These are phyloP conservation scores for Mucor mucedo DNA, from an alignment of 371 early-diverging fungal species.

Conservation along the genomic window DNA sequence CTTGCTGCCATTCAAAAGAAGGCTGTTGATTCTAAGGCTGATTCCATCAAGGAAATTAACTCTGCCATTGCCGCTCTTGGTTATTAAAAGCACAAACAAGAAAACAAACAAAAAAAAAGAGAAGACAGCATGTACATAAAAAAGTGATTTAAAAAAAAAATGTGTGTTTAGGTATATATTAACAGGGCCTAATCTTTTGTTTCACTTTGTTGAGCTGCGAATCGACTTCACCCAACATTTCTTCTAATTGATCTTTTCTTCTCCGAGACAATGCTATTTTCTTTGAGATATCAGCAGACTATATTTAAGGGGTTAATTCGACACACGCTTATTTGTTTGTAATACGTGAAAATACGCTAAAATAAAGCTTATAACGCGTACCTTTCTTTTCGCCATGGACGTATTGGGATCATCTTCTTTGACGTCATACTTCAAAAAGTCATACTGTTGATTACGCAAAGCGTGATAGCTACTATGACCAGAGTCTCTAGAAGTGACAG, in stretches of 20 bases:
- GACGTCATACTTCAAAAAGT: conserved; percentile 13
- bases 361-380: neutral
- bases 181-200: conserved; percentile 33
- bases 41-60: conserved; percentile 14
- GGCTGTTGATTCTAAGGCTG: conserved; percentile 56
- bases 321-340: neutral
- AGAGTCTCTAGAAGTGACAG: conserved; percentile 13
- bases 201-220: conserved; percentile 33
- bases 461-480: conserved; percentile 3
- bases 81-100: conserved; percentile 45
- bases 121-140: neutral
- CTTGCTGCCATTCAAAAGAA: conserved; percentile 53
- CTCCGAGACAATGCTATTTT: conserved; percentile 17
- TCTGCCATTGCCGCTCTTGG: conserved; percentile 57
- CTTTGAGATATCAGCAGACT: conserved; percentile 23
- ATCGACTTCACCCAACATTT: conserved; percentile 34
- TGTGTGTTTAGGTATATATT: conserved; percentile 1
- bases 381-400: conserved; percentile 15
- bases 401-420: conserved; percentile 7
- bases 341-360: neutral
- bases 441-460: neutral
- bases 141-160: neutral
- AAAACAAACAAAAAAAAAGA: neutral
- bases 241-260: conserved; percentile 29
- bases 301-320: neutral